These are phyloP conservation scores for Nothophaeocryptopus gaeumannii DNA, from an alignment of 2,329 filamentous ascomycete genomes.

Conservation along the genomic window DNA sequence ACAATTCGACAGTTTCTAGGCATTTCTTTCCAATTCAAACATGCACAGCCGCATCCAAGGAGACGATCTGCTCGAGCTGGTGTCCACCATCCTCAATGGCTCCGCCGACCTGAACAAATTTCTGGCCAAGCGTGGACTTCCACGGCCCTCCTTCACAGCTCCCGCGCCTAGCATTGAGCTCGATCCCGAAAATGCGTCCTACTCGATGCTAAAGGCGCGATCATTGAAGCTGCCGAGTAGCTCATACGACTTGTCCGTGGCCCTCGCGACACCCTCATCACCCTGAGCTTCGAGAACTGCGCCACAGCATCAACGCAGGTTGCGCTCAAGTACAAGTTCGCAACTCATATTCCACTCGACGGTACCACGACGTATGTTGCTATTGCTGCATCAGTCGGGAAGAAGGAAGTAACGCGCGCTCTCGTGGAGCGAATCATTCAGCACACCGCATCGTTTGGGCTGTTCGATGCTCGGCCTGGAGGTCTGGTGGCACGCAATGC, in stretches of 20 bases:
- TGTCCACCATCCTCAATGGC: background rate
- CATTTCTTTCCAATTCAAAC: too few relatives aligned
- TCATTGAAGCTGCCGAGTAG: constrained; percentile 4
- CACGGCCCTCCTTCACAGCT: background rate
- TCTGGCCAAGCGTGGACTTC: background rate
- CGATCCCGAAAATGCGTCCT: background rate
- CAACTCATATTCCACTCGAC: background rate
- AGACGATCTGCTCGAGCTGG: constrained; percentile 2
- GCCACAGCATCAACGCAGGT: background rate
- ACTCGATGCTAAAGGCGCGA: constrained; percentile 2
- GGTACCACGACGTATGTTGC: constrained; percentile 1
- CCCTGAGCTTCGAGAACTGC: constrained; percentile 2
- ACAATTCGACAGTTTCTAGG: too few relatives aligned
- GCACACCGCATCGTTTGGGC: constrained; percentile 17
- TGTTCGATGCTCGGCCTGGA: constrained; percentile 13
- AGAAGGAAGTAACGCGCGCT: constrained; percentile 7
- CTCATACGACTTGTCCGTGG: constrained; percentile 2
- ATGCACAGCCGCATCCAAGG: constrained; percentile 2
- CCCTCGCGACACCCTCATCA: background rate
- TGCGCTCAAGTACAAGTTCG: constrained; percentile 4
- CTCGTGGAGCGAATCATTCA: constrained; percentile 20
- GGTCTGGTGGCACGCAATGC: constrained; percentile 19
- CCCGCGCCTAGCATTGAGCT: constrained; percentile 2
- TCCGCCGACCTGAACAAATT: constrained; percentile 3
- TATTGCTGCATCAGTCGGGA: background rate